These are phyloP conservation scores for Lactarius trivialis DNA, from an alignment of 768 basidiomycete species.

Conservation along the genomic window DNA sequence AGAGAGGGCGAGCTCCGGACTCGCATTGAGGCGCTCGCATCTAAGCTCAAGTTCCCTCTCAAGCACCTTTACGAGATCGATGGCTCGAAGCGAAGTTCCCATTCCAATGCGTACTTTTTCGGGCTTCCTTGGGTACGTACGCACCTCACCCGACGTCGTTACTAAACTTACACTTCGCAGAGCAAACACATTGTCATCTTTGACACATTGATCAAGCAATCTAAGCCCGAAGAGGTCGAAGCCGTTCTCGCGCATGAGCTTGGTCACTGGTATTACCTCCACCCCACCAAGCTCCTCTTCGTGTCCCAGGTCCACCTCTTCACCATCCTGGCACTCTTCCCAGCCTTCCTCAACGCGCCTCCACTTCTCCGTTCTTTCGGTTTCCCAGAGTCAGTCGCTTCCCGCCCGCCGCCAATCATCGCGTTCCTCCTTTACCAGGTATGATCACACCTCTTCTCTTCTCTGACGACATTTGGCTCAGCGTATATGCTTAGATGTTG, in stretches of 20 bases:
- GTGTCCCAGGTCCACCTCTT: slow-evolving; percentile 87
- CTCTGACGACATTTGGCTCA: neutral
- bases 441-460: neutral
- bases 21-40: slow-evolving; percentile 71
- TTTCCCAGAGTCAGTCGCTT: slow-evolving; percentile 60
- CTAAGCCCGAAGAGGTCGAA: slow-evolving; percentile 86
- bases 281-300: slow-evolving; percentile 83
- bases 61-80: slow-evolving; percentile 96
- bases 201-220: slow-evolving; percentile 92
- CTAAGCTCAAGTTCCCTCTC: slow-evolving; percentile 84
- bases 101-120: slow-evolving; percentile 98
- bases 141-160: neutral
- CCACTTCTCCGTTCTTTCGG: slow-evolving; percentile 76
- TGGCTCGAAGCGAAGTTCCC: slow-evolving; percentile 90
- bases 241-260: slow-evolving; percentile 97
- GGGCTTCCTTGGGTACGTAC: slow-evolving; percentile 81
- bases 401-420: slow-evolving; percentile 69
- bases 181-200: slow-evolving; percentile 96
- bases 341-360: slow-evolving; percentile 80
- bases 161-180: slow-evolving; percentile 32
- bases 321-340: slow-evolving; percentile 78
- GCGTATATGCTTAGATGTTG: slow-evolving; percentile 50
- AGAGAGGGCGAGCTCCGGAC: slow-evolving; percentile 66
- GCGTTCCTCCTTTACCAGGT: slow-evolving; percentile 85
- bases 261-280: slow-evolving; percentile 91